A percentile compares a stretch with the other conserved stretches of the same genome.
Evolutionary conservation across 169 alveolate genomes (phyloP).

Genomic region (Plasmodium coatneyi): DNA sequence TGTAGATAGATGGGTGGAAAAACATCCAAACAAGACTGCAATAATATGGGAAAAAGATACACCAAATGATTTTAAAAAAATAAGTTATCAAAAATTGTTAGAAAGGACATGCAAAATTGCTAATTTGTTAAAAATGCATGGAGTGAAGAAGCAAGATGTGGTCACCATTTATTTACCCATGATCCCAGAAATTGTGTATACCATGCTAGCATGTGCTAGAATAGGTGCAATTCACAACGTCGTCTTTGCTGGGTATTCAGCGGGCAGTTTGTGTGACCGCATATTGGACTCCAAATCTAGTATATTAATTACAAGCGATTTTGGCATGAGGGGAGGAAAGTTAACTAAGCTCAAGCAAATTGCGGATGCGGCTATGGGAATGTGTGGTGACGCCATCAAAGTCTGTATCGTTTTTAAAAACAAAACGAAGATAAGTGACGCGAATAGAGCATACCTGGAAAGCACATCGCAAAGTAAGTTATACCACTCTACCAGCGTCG

Average conservation of each 20-base stretch:
- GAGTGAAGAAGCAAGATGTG: constrained; percentile 94
- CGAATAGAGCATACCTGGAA: neutral
- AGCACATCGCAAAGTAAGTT: constrained; percentile 24
- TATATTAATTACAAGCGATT: constrained; percentile 91
- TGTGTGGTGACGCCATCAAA: constrained; percentile 79
- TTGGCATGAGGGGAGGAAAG: constrained; percentile 93
- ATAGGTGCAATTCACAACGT: constrained; percentile 98
- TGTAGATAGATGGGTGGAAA: constrained; percentile 95
- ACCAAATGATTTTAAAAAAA: constrained; percentile 81
- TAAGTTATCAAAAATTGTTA: constrained; percentile 87
- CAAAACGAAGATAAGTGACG: constrained; percentile 64
- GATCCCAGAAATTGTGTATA: constrained; percentile 93
- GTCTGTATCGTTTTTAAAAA: constrained; percentile 86
- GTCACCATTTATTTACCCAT: constrained; percentile 97
- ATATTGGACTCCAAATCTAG: constrained; percentile 91
- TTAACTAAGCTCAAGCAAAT: constrained; percentile 86
- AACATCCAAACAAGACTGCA: constrained; percentile 88
- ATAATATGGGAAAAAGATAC: constrained; percentile 92
- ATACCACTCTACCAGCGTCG: constrained; percentile 1
- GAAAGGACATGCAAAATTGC: constrained; percentile 91
- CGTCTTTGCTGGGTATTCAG: constrained; percentile 98
- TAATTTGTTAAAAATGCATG: constrained; percentile 90
- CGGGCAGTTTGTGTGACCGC: constrained; percentile 93
- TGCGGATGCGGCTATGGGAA: constrained; percentile 90
- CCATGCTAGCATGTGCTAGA: constrained; percentile 97